Evolutionary conservation across 495 filamentous ascomycete genomes (phyloP).

Genomic region (Aspergillus homomorphus): DNA sequence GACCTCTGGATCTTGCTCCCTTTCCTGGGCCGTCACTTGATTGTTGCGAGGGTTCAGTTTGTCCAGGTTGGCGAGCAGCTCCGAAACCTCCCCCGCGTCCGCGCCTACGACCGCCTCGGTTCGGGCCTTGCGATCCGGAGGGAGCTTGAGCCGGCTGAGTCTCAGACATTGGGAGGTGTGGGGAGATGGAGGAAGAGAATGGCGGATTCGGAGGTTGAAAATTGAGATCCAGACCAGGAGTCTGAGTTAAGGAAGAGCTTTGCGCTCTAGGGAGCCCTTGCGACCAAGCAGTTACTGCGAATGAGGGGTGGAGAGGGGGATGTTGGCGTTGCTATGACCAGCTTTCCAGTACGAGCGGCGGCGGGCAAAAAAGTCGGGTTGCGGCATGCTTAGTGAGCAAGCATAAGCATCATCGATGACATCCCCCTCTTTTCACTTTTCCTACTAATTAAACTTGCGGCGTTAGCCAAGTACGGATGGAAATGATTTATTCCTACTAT

Average conservation of each 20-base stretch:
- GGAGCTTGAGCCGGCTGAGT: slow-evolving; percentile 25
- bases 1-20: slow-evolving; percentile 30
- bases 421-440: neutral
- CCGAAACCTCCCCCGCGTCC: slow-evolving; percentile 35
- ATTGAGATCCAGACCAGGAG: slow-evolving; percentile 2
- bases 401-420: neutral
- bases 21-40: slow-evolving; percentile 24
- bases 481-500: neutral
- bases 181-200: neutral
- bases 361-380: slow-evolving; percentile 22
- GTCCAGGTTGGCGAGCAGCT: slow-evolving; percentile 22
- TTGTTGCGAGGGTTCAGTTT: slow-evolving; percentile 22
- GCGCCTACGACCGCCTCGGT: slow-evolving; percentile 41
- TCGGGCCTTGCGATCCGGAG: slow-evolving; percentile 29
- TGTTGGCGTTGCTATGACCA: slow-evolving; percentile 12
- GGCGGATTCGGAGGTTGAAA: neutral
- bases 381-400: slow-evolving; percentile 24
- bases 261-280: slow-evolving; percentile 4
- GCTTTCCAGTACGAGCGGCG: slow-evolving; percentile 7
- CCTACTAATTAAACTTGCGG: neutral
- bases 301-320: slow-evolving; percentile 7
- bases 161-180: slow-evolving; percentile 35
- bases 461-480: neutral
- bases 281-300: slow-evolving; percentile 8
- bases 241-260: slow-evolving; percentile 10